Base-by-base conservation (phyloP, 192 early-diverging fungal species). In the Allomyces javanicus region DNA sequence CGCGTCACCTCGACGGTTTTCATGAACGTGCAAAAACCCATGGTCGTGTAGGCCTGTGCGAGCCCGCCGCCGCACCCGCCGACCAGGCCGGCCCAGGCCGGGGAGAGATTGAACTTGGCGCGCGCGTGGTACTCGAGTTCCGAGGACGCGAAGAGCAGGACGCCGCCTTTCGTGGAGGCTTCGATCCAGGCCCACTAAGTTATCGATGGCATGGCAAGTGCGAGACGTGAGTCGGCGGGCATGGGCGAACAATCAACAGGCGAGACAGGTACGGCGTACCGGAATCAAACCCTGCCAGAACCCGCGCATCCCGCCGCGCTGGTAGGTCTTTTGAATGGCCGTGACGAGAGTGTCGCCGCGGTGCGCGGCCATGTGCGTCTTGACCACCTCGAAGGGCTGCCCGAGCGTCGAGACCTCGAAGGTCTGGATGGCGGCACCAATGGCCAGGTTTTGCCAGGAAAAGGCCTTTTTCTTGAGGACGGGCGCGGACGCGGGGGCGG, bases 11-110 rank as follows among this genome's bases (percentile, higher is more conserved):
- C 96, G n/a, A 90, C 89, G 4, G 95, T 96, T 81, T 93, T 92
- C 95, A 97, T 96, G 76, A 96, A 96, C 0, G 95, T 98, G 75
- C 94, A 96, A 78, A 96, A 96, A n/a, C 96, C 96, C 96, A 98
- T 98, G 24, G 96, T 98, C 61, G 93, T 87, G 79, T 96, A 98
- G 0, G 94, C 92, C 80, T 95, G 93, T 22, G 89, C 87, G 40
- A 94, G 77, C 70, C 96, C 96, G 66, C 94, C 96, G 64, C 81
- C 91, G 83, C 96, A 91, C 23, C 96, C 96, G 65, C 92, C 93
- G 44, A 93, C 63, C 62, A 95, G 84, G 66, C 93, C 94, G n/a
- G 89, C 83, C 79, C 80, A 72, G 27, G 70, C 65, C 9, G 67
- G 69, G 43, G 75, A 75, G 23, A 78, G 66, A 21, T 70, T 25